These are phyloP conservation scores for Alectoria sarmentosa DNA, from an alignment of 495 filamentous ascomycete genomes.

Conservation along the genomic window DNA sequence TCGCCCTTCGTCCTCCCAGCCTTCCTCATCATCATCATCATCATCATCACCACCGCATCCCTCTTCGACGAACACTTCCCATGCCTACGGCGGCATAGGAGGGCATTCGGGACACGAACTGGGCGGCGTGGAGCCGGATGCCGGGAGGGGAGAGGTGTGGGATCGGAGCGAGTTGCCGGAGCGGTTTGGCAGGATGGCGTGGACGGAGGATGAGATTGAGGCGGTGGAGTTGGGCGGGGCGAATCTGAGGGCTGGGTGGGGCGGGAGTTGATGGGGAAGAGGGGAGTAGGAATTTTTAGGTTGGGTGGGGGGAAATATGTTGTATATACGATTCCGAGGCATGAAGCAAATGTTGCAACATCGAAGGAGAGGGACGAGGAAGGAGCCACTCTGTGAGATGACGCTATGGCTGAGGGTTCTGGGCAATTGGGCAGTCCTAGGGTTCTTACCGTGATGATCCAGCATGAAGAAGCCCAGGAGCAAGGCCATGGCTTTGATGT, in stretches of 20 bases:
- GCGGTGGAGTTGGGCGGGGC: conserved; percentile 91
- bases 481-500: neutral
- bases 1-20: conserved; percentile 33
- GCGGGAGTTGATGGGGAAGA: conserved; percentile 13
- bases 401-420: neutral
- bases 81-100: conserved; percentile 51
- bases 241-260: conserved; percentile 39
- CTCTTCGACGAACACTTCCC: conserved; percentile 3
- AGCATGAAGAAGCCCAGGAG: neutral
- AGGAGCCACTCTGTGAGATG: too few species aligned
- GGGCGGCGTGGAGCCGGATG: conserved; percentile 56
- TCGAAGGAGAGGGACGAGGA: neutral
- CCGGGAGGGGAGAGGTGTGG: conserved; percentile 65
- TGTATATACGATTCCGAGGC: neutral
- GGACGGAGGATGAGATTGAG: conserved; percentile 81
- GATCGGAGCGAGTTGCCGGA: conserved; percentile 81
- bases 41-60: conserved; percentile 20
- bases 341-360: neutral
- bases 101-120: conserved; percentile 57
- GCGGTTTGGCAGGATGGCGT: conserved; percentile 67
- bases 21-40: conserved; percentile 17
- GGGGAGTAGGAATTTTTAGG: too few species aligned
- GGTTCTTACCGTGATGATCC: neutral
- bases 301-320: neutral
- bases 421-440: neutral